Evolutionary conservation across 2,329 filamentous ascomycete genomes (phyloP).

Genomic region (Beauveria asiatica): DNA sequence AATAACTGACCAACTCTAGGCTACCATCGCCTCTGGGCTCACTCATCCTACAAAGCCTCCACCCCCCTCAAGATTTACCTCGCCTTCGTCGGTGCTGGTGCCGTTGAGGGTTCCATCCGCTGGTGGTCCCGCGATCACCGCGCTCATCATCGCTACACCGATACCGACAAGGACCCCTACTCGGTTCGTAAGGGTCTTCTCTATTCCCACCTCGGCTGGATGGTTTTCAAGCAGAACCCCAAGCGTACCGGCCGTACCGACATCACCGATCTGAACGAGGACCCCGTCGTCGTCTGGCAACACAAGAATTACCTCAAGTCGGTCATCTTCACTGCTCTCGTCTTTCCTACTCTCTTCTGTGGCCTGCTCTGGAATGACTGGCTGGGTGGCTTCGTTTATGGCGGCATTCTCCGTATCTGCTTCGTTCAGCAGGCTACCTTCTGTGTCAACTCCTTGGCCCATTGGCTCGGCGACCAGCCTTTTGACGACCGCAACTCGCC

Average conservation of each 20-base stretch:
- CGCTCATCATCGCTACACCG: slow-evolving; percentile 84
- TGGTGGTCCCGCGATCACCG: slow-evolving; percentile 88
- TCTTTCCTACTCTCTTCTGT: slow-evolving; percentile 66
- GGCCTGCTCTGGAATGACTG: slow-evolving; percentile 76
- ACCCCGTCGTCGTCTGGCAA: slow-evolving; percentile 78
- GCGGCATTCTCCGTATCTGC: slow-evolving; percentile 77
- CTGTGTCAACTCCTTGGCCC: slow-evolving; percentile 84
- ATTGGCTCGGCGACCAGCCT: slow-evolving; percentile 87
- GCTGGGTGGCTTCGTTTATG: slow-evolving; percentile 75
- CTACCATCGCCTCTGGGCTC: slow-evolving; percentile 71
- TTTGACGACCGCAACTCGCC: slow-evolving; percentile 91
- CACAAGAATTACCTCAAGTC: slow-evolving; percentile 80
- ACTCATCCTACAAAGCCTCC: slow-evolving; percentile 72
- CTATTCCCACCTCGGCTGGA: slow-evolving; percentile 77
- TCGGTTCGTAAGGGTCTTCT: slow-evolving; percentile 80
- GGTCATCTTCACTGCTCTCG: slow-evolving; percentile 66
- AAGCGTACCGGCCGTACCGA: slow-evolving; percentile 83
- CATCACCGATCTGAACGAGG: slow-evolving; percentile 81
- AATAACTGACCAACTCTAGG: slow-evolving; percentile 14
- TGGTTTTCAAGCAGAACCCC: slow-evolving; percentile 89
- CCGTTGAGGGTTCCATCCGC: slow-evolving; percentile 76
- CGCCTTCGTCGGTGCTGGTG: slow-evolving; percentile 71
- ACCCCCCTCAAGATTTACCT: slow-evolving; percentile 74
- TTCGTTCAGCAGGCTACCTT: slow-evolving; percentile 89
- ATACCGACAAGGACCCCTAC: slow-evolving; percentile 87